Evolutionary conservation across 441 rosid species (phyloP), one percentile per base, ranked within the genome.

Genomic region (Corymbia calophylla): DNA sequence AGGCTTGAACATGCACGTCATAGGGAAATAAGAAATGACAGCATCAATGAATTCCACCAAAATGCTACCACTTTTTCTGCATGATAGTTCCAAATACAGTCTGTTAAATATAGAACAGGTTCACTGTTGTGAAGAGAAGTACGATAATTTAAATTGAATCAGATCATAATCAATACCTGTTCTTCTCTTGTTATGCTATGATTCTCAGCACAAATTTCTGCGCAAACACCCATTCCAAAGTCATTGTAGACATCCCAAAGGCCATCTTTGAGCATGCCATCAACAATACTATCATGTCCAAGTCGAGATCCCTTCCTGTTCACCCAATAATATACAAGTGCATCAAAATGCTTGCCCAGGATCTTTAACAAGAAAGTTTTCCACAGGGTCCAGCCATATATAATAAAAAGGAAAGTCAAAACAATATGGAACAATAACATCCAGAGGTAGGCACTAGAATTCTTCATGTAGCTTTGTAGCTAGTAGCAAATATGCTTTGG

Each of bases 231-330:
- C 99, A 97, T 98, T 81, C 95, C 97, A 92, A 97, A 94, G 93
- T 96, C 97, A 89, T 97, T 98, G 93, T 95, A 97, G 35, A 97
- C 98, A 93, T 98, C 99, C 99, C 99, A 96, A 58, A 98, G 93
- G 49, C 99, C 99, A 94, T 98, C 99, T 94, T 97, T 97, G 87
- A 95, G 92, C 99, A 98, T 94, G 87, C 99, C 99, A 87, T 98
- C 99, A 81, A 97, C 92, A 91, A 98, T 66, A 64, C 93, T 93
- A 93, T 96, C 99, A 92, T 98, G 95, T 68, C 99, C 99, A 54
- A 96, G 90, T 53, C 97, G 94, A 51, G 98, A 97, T 87, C 99
- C 99, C 90, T 90, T 95, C 93, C 99, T 98, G 97, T 93, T 88
- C 68, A 89, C 10, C 89, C 80, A 89, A 48, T 90, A 19, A 68